Conservation (phyloP, 495 filamentous ascomycete species). For the Daldinia loculata region DNA sequence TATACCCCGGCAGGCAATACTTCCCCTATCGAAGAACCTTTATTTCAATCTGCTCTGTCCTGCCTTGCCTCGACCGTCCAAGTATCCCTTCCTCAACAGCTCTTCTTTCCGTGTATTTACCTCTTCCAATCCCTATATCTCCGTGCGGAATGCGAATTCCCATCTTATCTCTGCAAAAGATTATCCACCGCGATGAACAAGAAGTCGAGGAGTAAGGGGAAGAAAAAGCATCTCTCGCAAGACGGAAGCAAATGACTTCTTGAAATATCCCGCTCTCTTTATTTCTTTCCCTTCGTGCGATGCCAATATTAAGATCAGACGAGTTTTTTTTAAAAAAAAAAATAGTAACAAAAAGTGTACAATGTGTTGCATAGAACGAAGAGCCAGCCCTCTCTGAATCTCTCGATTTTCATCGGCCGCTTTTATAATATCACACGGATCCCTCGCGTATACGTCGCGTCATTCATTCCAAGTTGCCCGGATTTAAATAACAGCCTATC, state of each 20-base stretch:
- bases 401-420: neutral
- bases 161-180: conserved; percentile 11
- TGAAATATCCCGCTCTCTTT: neutral
- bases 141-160: conserved; percentile 41
- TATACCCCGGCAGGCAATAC: neutral
- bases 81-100: neutral
- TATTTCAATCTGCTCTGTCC: conserved; percentile 25
- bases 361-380: conserved; percentile 37
- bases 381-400: neutral
- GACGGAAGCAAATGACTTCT: neutral
- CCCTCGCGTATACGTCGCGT: conserved; percentile 6
- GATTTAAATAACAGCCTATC: neutral
- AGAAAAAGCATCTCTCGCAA: neutral
- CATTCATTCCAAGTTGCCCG: neutral
- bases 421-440: conserved; percentile 28
- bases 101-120: neutral
- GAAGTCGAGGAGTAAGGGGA: neutral
- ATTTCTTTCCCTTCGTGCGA: conserved; percentile 1
- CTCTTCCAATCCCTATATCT: conserved; percentile 11
- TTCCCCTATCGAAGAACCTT: neutral
- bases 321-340: conserved; percentile 12
- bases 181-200: neutral
- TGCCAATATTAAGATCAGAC: conserved; percentile 8
- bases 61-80: neutral
- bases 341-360: conserved; percentile 19